Conservation (phyloP, 192 early-diverging fungal species). For the Dispira parvispora region DNA sequence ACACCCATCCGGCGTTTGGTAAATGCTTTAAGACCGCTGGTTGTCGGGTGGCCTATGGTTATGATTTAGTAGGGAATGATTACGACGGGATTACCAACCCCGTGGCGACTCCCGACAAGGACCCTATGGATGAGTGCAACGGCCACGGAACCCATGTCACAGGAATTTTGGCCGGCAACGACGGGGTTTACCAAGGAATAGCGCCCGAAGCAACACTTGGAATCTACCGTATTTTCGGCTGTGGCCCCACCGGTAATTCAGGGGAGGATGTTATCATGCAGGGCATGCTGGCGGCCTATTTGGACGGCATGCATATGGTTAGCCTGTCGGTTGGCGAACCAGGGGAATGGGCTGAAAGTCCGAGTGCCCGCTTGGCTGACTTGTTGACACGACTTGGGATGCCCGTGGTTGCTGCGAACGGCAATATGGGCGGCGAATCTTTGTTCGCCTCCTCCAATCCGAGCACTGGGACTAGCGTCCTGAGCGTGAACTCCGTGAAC, state of each 20-base stretch:
- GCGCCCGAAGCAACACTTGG: conserved; percentile 47
- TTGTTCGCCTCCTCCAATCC: neutral
- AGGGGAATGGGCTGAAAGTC: conserved; percentile 4
- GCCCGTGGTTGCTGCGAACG: conserved; percentile 1
- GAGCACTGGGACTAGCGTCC: neutral
- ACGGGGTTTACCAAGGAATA: conserved; percentile 34
- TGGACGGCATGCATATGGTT: conserved; percentile 13
- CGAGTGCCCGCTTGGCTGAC: neutral
- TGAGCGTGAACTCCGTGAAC: neutral
- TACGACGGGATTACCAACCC: conserved; percentile 16
- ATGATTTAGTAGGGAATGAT: conserved; percentile 45
- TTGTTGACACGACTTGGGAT: neutral
- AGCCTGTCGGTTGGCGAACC: conserved; percentile 10
- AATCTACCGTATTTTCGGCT: conserved; percentile 46
- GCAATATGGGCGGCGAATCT: conserved; percentile 1
- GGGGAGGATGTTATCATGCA: conserved; percentile 10
- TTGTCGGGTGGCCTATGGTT: conserved; percentile 37
- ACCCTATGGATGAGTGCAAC: conserved; percentile 36
- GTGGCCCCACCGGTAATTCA: conserved; percentile 11
- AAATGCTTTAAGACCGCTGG: conserved; percentile 38
- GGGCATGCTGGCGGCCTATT: neutral
- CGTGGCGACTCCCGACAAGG: conserved; percentile 17
- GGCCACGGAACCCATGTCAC: conserved; percentile 57
- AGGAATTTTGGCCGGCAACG: conserved; percentile 34
- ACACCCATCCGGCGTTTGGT: conserved; percentile 45